Conservation (phyloP, 2,329 filamentous ascomycete species). For the Monosporascus sp. region DNA sequence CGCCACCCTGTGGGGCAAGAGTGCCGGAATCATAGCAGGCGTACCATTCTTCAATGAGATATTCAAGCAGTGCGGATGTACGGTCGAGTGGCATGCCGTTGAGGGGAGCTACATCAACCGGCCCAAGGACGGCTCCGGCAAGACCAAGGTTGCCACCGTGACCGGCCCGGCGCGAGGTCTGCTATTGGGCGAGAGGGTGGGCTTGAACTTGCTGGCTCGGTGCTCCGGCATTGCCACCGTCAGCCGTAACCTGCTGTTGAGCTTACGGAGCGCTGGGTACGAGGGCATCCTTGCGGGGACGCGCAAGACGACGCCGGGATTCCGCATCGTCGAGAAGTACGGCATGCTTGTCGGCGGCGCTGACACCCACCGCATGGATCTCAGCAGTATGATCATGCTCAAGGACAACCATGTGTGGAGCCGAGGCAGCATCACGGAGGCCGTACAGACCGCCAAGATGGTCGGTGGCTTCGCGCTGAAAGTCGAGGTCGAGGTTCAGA, state of each 20-base stretch:
- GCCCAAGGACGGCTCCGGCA: slow-evolving; percentile 45
- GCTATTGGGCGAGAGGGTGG: slow-evolving; percentile 88
- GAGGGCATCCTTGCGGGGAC: slow-evolving; percentile 84
- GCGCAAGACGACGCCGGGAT: slow-evolving; percentile 93
- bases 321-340: slow-evolving; percentile 95
- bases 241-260: slow-evolving; percentile 48
- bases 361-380: slow-evolving; percentile 85
- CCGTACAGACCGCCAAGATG: slow-evolving; percentile 75
- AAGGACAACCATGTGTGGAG: slow-evolving; percentile 99
- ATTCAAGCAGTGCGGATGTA: slow-evolving; percentile 82
- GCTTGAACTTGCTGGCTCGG: slow-evolving; percentile 81
- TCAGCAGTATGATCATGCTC: slow-evolving; percentile 94
- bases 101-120: slow-evolving; percentile 68
- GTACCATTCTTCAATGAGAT: slow-evolving; percentile 95
- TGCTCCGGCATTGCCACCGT: slow-evolving; percentile 87
- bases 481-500: slow-evolving; percentile 93
- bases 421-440: slow-evolving; percentile 76
- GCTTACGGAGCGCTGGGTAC: slow-evolving; percentile 64
- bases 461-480: slow-evolving; percentile 88
- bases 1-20: slow-evolving; percentile 65
- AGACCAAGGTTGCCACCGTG: slow-evolving; percentile 70
- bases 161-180: slow-evolving; percentile 73
- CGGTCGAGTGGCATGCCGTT: slow-evolving; percentile 78
- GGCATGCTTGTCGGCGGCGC: slow-evolving; percentile 93
- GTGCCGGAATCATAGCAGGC: slow-evolving; percentile 77